Conservation (phyloP, 371 early-diverging fungal genomes). For the Mucor lusitanicus region DNA sequence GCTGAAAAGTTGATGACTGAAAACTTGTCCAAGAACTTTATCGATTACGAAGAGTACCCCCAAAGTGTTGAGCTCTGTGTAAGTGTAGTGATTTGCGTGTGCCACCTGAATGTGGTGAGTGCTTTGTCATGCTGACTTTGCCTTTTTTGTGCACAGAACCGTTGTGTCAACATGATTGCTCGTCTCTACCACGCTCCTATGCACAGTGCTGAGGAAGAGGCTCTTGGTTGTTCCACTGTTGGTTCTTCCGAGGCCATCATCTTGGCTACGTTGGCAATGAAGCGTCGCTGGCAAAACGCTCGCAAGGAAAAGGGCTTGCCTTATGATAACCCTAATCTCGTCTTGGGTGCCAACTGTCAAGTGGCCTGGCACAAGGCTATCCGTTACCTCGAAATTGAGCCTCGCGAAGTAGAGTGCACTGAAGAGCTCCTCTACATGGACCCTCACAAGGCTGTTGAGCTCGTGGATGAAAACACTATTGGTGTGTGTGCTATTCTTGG, state of each 20-base stretch:
- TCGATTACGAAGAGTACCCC: slow-evolving; percentile 74
- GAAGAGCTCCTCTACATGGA: slow-evolving; percentile 59
- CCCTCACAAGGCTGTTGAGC: slow-evolving; percentile 56
- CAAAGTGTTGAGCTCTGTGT: slow-evolving; percentile 47
- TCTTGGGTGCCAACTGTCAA: slow-evolving; percentile 74
- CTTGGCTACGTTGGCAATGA: slow-evolving; percentile 71
- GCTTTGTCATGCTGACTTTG: not conserved
- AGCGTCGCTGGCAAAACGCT: slow-evolving; percentile 66
- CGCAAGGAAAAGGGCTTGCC: slow-evolving; percentile 58
- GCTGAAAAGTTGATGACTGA: slow-evolving; percentile 74
- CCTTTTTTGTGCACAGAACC: slow-evolving; percentile 45
- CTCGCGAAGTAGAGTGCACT: slow-evolving; percentile 55
- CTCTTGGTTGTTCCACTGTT: slow-evolving; percentile 65
- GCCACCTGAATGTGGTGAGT: not conserved
- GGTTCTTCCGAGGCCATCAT: slow-evolving; percentile 80
- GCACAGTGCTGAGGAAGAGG: slow-evolving; percentile 32
- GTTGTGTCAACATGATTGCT: slow-evolving; percentile 74
- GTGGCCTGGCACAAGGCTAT: slow-evolving; percentile 55
- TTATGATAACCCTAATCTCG: slow-evolving; percentile 67
- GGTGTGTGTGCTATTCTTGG: slow-evolving; percentile 74
- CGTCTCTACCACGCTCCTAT: slow-evolving; percentile 63
- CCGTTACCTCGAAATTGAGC: slow-evolving; percentile 68
- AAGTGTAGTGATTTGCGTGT: slow-evolving; percentile 12
- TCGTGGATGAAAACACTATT: slow-evolving; percentile 79
- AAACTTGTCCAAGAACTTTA: slow-evolving; percentile 70